Base-by-base conservation (phyloP, 331 rosid species). In the Pyracantha coccinea region DNA sequence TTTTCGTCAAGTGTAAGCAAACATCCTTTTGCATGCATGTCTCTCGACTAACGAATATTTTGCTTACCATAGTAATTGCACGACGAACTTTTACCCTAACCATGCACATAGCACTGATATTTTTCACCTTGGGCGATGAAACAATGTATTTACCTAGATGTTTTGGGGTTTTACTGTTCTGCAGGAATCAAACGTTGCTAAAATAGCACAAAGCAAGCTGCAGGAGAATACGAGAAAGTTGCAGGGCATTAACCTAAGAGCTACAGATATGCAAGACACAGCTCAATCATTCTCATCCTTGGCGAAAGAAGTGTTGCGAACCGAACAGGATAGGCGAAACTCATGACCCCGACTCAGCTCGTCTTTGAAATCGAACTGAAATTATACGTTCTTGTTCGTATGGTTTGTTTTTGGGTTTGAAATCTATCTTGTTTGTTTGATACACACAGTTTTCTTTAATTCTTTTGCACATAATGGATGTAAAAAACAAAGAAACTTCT, bases 211-310 rank as follows among this genome's bases (percentile, higher is more conserved):
- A 63, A 80, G 80, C 85, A 94, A 83, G 86, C 88, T 92, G 67
- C 93, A 83, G 44, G 99, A 92, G 27, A 92, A 89, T 65, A 29
- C 53, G 19, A 74, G 53, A 17, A 92, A 82, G 67, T 81, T 90
- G 57, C 87, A 94, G 93, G 96, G 91, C 19, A 87, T 82, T 73
- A 84, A 78, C 67, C 73, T 69, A 62, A 83, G 75, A 60, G 47
- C 98, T 20, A 17, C 93, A 33, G 90, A 91, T 16, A 90, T 94
- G 90, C 90, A 92, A 82, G 92, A 89, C 79, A 83, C 82, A 29
- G 97, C 99, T 32, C 84, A 74, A 72, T 90, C 97, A 59, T 92
- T 92, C 80, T 94, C 96, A 68, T 85, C 96, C 55, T 70, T 90
- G 88, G 99, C 96, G 52, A 90, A 84, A 24, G 91, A 90, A 72